phyloP scores from a whole-genome alignment of 1,139 yeast species.

The Petasospora rhodanensis region DNA sequence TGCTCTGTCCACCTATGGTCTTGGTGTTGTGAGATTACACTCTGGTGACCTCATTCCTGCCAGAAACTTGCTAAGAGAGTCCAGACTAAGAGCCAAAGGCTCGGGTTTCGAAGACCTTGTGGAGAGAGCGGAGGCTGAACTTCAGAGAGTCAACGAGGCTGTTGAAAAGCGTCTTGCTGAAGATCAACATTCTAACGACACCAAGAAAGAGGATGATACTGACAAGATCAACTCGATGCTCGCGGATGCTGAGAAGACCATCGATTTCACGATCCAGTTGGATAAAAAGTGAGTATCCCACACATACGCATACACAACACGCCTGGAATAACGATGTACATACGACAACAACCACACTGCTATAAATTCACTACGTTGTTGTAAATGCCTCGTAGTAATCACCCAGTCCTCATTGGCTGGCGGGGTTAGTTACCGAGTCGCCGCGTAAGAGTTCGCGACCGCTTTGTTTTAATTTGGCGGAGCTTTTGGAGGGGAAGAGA shows the following conservation, averaged over 20 bases:
- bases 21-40: conserved; percentile 75
- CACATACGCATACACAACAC: no score
- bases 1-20: conserved; percentile 78
- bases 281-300: no score
- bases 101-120: conserved; percentile 63
- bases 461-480: no score
- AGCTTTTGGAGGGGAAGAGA: no score
- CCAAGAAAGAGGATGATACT: conserved; percentile 5
- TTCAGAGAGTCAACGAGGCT: conserved; percentile 44
- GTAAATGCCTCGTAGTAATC: no score
- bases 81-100: conserved; percentile 66
- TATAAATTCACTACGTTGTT: no score
- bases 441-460: no score
- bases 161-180: conserved; percentile 1
- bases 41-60: conserved; percentile 48
- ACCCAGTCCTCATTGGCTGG: no score
- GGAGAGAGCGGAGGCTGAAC: conserved; percentile 61
- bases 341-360: no score
- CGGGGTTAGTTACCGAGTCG: no score
- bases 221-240: conserved; percentile 14
- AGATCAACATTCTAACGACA: conserved; percentile 4
- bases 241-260: conserved; percentile 4
- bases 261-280: conserved; percentile 11
- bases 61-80: conserved; percentile 58
- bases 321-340: no score